phyloP scores from a whole-genome alignment of 1,284 basidiomycete species.

The Pyrrhoderma noxium region DNA sequence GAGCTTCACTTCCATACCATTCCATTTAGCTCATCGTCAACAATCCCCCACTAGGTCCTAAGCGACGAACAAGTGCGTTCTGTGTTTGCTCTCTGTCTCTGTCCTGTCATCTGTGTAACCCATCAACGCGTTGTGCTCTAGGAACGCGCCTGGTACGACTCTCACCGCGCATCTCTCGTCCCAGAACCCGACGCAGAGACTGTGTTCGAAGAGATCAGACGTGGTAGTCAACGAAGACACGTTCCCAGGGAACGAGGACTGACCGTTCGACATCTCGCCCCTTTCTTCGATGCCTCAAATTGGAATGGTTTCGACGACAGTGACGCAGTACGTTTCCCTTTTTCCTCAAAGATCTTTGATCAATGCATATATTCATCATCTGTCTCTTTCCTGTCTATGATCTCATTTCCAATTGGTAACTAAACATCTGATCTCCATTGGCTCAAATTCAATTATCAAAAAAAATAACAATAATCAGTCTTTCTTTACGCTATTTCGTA shows the following conservation, averaged over 20 bases:
- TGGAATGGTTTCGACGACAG: constrained; percentile 70
- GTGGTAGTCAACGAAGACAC: constrained; percentile 36
- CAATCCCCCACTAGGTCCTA: constrained; percentile 48
- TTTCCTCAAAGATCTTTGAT: no score
- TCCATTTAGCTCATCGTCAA: constrained; percentile 14
- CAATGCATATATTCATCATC: no score
- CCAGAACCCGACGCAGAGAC: constrained; percentile 79
- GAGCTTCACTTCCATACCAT: constrained; percentile 3
- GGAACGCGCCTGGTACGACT: constrained; percentile 98
- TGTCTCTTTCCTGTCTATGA: no score
- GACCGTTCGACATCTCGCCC: constrained; percentile 73
- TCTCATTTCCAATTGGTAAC: no score
- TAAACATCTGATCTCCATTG: no score
- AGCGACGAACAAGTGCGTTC: constrained; percentile 83
- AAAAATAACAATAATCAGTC: constrained; percentile 41
- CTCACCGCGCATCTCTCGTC: constrained; percentile 80
- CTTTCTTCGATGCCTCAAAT: constrained; percentile 77
- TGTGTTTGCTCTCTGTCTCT: background rate
- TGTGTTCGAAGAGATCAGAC: constrained; percentile 79
- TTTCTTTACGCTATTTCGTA: constrained; percentile 88
- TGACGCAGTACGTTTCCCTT: constrained; percentile 46
- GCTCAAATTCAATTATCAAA: background rate
- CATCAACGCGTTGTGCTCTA: no score
- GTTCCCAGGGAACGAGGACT: constrained; percentile 72
- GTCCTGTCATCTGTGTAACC: no score